Evolutionary conservation across 1,139 yeast species (phyloP).

Genomic region (Pichia sp.): DNA sequence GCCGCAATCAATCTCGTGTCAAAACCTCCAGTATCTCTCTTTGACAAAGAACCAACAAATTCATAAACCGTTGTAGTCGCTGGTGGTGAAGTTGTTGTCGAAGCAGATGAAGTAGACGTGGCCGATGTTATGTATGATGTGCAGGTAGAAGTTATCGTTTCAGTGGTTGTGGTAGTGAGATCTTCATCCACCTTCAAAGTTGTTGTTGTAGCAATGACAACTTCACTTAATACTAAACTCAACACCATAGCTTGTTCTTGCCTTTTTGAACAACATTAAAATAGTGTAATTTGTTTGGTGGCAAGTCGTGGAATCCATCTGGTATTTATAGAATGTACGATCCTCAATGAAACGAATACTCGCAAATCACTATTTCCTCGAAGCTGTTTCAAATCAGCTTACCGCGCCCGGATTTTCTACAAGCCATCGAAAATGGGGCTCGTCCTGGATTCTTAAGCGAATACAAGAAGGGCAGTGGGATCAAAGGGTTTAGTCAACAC

Average conservation of each 20-base stretch:
- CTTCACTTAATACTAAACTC: not conserved
- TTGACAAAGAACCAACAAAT: not conserved
- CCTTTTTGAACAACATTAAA: not conserved
- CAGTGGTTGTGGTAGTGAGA: not conserved
- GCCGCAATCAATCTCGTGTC: conserved; percentile 1
- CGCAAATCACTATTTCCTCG: not conserved
- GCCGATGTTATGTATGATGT: not conserved
- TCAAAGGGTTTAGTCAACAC: too few relatives aligned
- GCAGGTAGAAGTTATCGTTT: not conserved
- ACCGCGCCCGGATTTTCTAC: not conserved
- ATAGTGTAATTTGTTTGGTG: too few relatives aligned
- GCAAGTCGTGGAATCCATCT: not conserved
- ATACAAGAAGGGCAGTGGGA: too few relatives aligned
- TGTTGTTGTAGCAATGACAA: not conserved
- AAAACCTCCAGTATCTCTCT: not conserved
- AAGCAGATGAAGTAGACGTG: not conserved
- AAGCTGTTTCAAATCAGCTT: not conserved
- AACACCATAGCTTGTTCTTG: not conserved
- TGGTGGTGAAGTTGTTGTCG: not conserved
- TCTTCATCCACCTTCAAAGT: not conserved
- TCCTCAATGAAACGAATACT: not conserved
- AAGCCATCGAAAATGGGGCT: not conserved
- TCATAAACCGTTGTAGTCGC: not conserved
- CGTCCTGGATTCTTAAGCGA: too few relatives aligned
- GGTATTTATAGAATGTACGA: not conserved